Percentiles rank a stretch among this genome's conserved stretches.
phyloP scores from a whole-genome alignment of 2,329 filamentous ascomycete species.

The Scedosporium apiospermum region DNA sequence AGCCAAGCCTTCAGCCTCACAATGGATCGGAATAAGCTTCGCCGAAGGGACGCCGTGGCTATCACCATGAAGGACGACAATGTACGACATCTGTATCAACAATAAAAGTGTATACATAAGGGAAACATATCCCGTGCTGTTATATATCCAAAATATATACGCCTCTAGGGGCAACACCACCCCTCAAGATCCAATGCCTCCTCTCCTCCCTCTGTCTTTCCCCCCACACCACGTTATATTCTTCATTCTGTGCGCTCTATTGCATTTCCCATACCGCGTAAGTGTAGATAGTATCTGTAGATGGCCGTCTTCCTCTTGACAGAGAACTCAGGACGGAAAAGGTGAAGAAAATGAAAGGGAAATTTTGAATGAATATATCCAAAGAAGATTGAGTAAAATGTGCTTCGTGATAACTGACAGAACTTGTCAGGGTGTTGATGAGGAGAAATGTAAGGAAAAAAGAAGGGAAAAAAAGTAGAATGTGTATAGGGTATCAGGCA shows the following conservation, averaged over 20 bases:
- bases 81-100: background rate
- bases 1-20: background rate
- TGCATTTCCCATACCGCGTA: background rate
- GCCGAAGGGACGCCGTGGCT: background rate
- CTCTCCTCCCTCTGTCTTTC: background rate
- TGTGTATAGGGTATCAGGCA: background rate
- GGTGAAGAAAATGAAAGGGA: background rate
- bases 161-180: background rate
- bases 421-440: background rate
- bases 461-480: background rate
- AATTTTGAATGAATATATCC: background rate
- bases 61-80: background rate
- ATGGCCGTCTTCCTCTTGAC: too few relatives aligned
- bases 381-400: background rate
- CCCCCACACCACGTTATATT: background rate
- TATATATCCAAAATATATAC: background rate
- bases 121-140: background rate
- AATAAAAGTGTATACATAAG: background rate
- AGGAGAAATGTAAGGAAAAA: background rate
- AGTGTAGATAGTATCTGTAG: background rate
- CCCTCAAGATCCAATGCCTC: background rate
- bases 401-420: background rate
- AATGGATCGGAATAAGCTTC: too few relatives aligned
- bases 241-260: background rate
- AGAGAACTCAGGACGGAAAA: background rate